Conservation (phyloP, 106 monocot genomes). For the Phalaenopsis aphrodite region DNA sequence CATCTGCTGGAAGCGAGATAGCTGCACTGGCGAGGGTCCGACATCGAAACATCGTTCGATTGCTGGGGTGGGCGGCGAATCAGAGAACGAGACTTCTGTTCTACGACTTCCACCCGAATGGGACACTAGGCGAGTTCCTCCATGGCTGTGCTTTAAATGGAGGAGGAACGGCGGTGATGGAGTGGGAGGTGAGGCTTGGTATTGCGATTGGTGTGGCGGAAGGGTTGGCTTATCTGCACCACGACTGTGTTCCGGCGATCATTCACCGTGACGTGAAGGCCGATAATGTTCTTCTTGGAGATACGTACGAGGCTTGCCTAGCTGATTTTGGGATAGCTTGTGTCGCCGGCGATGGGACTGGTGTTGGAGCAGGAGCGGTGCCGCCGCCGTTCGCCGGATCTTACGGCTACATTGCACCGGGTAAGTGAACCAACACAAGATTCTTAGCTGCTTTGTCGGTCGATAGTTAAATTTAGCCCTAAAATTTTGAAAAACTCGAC, state of each 20-base stretch:
- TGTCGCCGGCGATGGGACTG: slow-evolving; percentile 17
- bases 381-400: slow-evolving; percentile 66
- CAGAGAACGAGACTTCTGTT: slow-evolving; percentile 47
- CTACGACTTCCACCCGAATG: slow-evolving; percentile 79
- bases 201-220: slow-evolving; percentile 83
- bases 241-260: slow-evolving; percentile 75
- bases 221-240: slow-evolving; percentile 80
- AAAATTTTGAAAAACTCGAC: too few relatives aligned
- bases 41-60: slow-evolving; percentile 73
- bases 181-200: slow-evolving; percentile 71
- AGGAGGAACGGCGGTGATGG: slow-evolving; percentile 13
- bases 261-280: slow-evolving; percentile 85
- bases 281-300: slow-evolving; percentile 75
- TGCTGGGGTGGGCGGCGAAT: slow-evolving; percentile 73
- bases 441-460: neutral
- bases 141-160: slow-evolving; percentile 20
- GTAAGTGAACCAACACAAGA: slow-evolving; percentile 15
- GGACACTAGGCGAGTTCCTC: slow-evolving; percentile 42
- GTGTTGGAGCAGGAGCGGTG: neutral
- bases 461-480: too few relatives aligned
- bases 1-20: slow-evolving; percentile 57
- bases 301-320: slow-evolving; percentile 68
- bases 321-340: slow-evolving; percentile 80
- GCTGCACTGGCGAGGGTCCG: slow-evolving; percentile 45
- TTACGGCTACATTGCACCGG: slow-evolving; percentile 92